Evolutionary conservation across 2,329 filamentous ascomycete genomes (phyloP).

Genomic region (Chrysoporthe cubensis): DNA sequence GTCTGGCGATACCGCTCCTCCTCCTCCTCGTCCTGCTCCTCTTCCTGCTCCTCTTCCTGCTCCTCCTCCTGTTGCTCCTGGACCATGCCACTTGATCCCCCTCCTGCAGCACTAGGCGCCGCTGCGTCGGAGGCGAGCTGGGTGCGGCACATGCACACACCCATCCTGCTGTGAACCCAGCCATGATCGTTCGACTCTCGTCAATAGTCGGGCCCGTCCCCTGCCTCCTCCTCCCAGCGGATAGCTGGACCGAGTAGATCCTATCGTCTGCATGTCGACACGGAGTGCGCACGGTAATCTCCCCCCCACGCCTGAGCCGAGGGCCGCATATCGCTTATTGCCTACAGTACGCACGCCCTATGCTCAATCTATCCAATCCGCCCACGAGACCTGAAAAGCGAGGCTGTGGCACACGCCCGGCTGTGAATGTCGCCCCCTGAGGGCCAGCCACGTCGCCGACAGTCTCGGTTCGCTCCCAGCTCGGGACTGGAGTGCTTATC

Average conservation of each 20-base stretch:
- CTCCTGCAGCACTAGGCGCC: slow-evolving; percentile 15
- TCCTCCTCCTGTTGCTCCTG: background rate
- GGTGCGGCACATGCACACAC: background rate
- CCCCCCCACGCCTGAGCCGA: background rate
- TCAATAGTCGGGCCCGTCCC: background rate
- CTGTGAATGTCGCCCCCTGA: background rate
- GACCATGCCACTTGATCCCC: background rate
- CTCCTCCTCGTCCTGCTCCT: too few species aligned
- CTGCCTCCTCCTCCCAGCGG: background rate
- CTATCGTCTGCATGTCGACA: background rate
- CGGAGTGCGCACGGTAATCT: background rate
- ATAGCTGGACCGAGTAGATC: background rate
- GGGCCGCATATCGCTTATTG: slow-evolving; percentile 3
- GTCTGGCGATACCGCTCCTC: background rate
- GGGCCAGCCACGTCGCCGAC: background rate
- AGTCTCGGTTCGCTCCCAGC: background rate
- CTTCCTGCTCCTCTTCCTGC: too few species aligned
- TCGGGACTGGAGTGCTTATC: background rate
- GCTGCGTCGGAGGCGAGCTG: background rate
- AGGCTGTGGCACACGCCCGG: background rate
- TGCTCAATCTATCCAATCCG: slow-evolving; percentile 10
- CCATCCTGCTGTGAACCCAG: background rate
- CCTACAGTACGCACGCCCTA: background rate
- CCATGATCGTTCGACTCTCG: background rate
- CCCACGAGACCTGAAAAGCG: background rate